A percentile compares a stretch with the other conserved stretches of the same genome.
phyloP scores from a whole-genome alignment of 2,329 filamentous ascomycete genomes.

The Cordyceps cicadae region DNA sequence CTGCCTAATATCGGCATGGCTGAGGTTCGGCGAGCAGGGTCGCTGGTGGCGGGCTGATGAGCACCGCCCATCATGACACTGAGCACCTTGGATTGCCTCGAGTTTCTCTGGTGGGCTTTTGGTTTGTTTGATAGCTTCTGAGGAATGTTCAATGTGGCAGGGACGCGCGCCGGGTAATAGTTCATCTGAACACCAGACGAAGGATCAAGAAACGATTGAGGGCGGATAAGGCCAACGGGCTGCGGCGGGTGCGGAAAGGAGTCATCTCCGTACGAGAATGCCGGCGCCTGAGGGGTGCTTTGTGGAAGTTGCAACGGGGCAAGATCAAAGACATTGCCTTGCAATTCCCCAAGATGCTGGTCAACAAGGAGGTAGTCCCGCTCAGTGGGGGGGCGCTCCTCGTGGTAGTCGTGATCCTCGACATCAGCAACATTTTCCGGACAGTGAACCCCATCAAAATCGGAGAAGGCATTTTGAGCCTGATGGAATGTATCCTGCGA shows the following conservation, averaged over 20 bases:
- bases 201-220: conserved; percentile 54
- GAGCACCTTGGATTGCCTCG: conserved; percentile 65
- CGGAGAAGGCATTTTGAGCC: conserved; percentile 60
- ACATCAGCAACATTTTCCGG: conserved; percentile 36
- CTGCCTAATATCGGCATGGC: conserved; percentile 16
- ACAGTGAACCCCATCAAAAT: conserved; percentile 77
- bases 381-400: not conserved
- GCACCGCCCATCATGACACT: conserved; percentile 42
- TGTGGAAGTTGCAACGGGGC: not conserved
- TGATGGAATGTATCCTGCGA: conserved; percentile 58
- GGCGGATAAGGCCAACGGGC: conserved; percentile 26
- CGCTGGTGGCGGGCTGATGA: conserved; percentile 9
- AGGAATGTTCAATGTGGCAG: conserved; percentile 85
- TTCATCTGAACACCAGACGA: conserved; percentile 73
- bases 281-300: not conserved
- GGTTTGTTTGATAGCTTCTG: conserved; percentile 74
- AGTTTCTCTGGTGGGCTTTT: conserved; percentile 54
- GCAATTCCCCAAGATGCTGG: not conserved
- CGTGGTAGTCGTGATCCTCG: not conserved
- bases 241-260: conserved; percentile 11
- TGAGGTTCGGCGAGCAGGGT: conserved; percentile 17
- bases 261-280: not conserved
- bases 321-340: conserved; percentile 1
- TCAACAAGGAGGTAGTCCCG: not conserved
- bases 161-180: conserved; percentile 91